Base-by-base conservation (phyloP, 768 basidiomycete species). In the Russula vinacea region DNA sequence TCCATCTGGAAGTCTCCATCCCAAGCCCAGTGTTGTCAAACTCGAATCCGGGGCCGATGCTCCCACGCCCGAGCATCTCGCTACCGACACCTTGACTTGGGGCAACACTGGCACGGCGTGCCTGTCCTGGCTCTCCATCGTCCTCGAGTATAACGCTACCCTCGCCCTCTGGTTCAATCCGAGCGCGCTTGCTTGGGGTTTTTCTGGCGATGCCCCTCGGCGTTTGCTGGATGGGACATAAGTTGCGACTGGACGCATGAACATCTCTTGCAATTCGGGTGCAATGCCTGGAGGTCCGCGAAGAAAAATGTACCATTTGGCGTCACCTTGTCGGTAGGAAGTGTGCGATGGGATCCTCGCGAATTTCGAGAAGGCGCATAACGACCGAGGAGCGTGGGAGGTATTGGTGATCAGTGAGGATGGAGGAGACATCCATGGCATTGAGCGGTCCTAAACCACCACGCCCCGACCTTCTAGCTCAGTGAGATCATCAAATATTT, bases 401-500 rank as follows among this genome's bases (percentile, higher is more conserved):
- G 74, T 86, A 95, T 54, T 86, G 86, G 56, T 94, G 92, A 66
- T 90, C 84, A 13, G 86, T 85, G 56, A 92, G 77, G 67, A 94
- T 94, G 60, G 81, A 82, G 59, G 84, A 86, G 60, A 89, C 83
- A 62, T 84, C 82, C 64, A 78, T 73, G 26, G 76, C 78, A 47
- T 85, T 79, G 47, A 82, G 84, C 35, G 80, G 80, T 26, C 83
- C 84, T 26, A 86, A 73, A 26, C 78, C 79, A 57, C 76, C 79
- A 33, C 76, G 33, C 81, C 79, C n/a, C 85, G 83, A 3, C 85
- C 85, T 49, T 82, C 80, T 50, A 94, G 82, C 74, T 98, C 94
- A 8, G 90, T 94, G 50, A 92, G 84, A n/a, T 84, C 82, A 73
- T 98, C 95, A 60, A 96, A 89, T 51, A 94, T 91, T 68, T 91